Evolutionary conservation across 352 stramenopile genomes (phyloP).

Genomic region (Phytopythium litorale): DNA sequence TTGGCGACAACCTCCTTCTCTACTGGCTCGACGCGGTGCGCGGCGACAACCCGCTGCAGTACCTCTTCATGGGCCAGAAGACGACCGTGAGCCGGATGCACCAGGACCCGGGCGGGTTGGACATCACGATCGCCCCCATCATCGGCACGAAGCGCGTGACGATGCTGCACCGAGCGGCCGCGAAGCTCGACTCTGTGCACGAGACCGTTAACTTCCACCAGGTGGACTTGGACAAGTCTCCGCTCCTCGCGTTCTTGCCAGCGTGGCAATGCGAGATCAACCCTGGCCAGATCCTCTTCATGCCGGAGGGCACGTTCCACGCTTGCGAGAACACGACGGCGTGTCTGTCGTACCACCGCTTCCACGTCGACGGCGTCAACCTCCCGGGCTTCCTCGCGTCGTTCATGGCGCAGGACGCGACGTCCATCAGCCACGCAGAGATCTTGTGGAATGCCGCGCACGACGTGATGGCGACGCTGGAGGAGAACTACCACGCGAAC

Average conservation of each 20-base stretch:
- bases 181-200: slow-evolving; percentile 84
- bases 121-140: slow-evolving; percentile 93
- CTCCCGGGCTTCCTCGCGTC: slow-evolving; percentile 86
- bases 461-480: slow-evolving; percentile 85
- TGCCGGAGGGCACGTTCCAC: slow-evolving; percentile 93
- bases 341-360: slow-evolving; percentile 92
- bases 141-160: slow-evolving; percentile 77
- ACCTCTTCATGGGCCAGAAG: slow-evolving; percentile 93
- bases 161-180: slow-evolving; percentile 66
- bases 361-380: slow-evolving; percentile 93
- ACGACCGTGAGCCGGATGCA: slow-evolving; percentile 90
- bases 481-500: slow-evolving; percentile 68
- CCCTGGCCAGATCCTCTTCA: slow-evolving; percentile 92
- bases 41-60: slow-evolving; percentile 90
- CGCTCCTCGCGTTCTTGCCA: slow-evolving; percentile 85
- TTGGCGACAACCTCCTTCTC: slow-evolving; percentile 90
- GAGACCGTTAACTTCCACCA: slow-evolving; percentile 78
- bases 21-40: slow-evolving; percentile 90
- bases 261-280: slow-evolving; percentile 86
- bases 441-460: slow-evolving; percentile 92
- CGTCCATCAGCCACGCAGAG: slow-evolving; percentile 88
- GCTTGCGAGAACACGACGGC: slow-evolving; percentile 91
- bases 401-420: slow-evolving; percentile 88
- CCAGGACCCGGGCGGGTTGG: slow-evolving; percentile 86
- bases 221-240: slow-evolving; percentile 81